Evolutionary conservation across 352 stramenopile species (phyloP).

Genomic region (Pythium aristosporum): DNA sequence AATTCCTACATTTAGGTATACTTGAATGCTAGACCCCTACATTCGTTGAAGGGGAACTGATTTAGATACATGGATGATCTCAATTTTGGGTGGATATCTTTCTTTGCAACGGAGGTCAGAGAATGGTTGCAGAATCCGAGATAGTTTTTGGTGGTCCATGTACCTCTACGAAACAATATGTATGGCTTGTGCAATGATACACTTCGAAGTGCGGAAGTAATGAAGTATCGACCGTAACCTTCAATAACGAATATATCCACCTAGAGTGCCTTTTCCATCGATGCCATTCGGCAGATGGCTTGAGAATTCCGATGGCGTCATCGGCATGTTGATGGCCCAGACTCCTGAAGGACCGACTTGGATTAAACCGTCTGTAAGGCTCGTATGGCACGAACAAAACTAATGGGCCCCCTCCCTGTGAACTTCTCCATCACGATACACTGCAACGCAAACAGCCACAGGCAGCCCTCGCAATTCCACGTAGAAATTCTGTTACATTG

Average conservation of each 20-base stretch:
- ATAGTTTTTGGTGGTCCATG: conserved; percentile 7
- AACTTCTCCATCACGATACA: too few species aligned
- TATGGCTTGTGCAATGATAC: not conserved
- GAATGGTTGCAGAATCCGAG: conserved; percentile 2
- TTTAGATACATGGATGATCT: not conserved
- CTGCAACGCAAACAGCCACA: too few species aligned
- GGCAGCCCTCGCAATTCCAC: too few species aligned
- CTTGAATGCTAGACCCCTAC: too few species aligned
- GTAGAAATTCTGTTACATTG: too few species aligned
- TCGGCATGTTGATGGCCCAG: not conserved
- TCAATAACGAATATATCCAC: too few species aligned
- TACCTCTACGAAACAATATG: conserved; percentile 3
- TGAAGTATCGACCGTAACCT: too few species aligned
- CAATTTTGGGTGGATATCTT: not conserved
- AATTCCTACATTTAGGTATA: too few species aligned
- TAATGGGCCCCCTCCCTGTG: too few species aligned
- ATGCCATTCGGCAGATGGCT: not conserved
- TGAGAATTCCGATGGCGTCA: not conserved
- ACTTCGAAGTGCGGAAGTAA: too few species aligned
- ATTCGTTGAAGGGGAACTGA: too few species aligned
- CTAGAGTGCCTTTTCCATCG: not conserved
- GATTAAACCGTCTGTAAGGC: not conserved
- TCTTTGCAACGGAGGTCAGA: conserved; percentile 6
- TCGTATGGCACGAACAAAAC: too few species aligned
- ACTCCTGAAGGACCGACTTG: not conserved